phyloP scores from a whole-genome alignment of 1,139 yeast species.

The Arxiozyma telluris region DNA sequence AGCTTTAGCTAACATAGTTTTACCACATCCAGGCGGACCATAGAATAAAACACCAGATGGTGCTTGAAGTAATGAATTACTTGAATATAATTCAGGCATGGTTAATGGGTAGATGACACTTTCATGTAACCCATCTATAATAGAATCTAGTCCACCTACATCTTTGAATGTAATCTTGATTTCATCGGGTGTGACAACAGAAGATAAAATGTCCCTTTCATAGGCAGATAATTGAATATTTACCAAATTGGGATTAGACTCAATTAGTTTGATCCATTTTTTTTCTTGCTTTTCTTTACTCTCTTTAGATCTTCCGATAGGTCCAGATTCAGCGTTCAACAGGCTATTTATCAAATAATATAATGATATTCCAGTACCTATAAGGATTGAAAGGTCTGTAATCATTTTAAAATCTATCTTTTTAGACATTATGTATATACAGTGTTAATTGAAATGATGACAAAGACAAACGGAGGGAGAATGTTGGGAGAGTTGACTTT shows the following conservation, averaged over 20 bases:
- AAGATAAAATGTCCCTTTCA: slow-evolving; percentile 64
- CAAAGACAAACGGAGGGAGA: no score
- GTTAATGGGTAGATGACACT: slow-evolving; percentile 84
- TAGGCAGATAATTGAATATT: slow-evolving; percentile 59
- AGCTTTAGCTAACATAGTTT: slow-evolving; percentile 95
- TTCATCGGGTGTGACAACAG: slow-evolving; percentile 80
- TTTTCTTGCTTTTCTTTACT: slow-evolving; percentile 58
- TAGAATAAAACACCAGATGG: slow-evolving; percentile 90
- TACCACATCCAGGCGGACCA: slow-evolving; percentile 98
- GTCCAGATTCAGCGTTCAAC: slow-evolving; percentile 43
- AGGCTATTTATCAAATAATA: slow-evolving; percentile 60
- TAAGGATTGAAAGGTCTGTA: slow-evolving; percentile 60
- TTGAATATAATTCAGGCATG: slow-evolving; percentile 34
- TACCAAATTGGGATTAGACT: slow-evolving; percentile 47
- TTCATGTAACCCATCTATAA: slow-evolving; percentile 78
- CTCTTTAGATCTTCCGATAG: slow-evolving; percentile 49
- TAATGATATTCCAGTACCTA: slow-evolving; percentile 78
- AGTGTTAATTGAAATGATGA: no score
- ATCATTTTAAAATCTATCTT: slow-evolving; percentile 47
- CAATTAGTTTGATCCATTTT: slow-evolving; percentile 51
- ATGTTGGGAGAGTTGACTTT: no score
- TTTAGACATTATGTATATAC: slow-evolving; percentile 23
- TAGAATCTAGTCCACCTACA: slow-evolving; percentile 78
- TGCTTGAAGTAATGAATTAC: slow-evolving; percentile 56
- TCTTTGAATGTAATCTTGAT: slow-evolving; percentile 66